Conservation (phyloP, 148 eudicot genomes). For the Camellia sinensis region DNA sequence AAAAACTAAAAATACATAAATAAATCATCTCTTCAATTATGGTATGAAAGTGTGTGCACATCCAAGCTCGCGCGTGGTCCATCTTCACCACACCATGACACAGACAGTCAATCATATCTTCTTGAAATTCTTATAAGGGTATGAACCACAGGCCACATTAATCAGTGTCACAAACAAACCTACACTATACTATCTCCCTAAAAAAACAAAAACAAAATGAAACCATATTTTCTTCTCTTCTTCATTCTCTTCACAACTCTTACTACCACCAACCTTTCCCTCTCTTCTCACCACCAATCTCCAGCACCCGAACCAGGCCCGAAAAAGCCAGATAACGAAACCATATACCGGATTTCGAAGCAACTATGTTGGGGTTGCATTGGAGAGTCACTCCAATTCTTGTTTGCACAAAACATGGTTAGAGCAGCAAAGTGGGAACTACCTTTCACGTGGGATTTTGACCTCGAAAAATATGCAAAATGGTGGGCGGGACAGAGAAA, state of each 20-base stretch:
- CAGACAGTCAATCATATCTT: constrained; percentile 1
- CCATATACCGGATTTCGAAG: constrained; percentile 53
- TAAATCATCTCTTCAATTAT: not conserved
- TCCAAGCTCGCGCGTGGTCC: not conserved
- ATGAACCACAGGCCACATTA: constrained; percentile 6
- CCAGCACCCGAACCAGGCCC: constrained; percentile 1
- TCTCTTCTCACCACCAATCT: constrained; percentile 11
- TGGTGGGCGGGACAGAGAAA: constrained; percentile 74
- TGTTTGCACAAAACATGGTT: constrained; percentile 59
- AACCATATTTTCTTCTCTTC: constrained; percentile 6
- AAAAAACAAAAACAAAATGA: constrained; percentile 13
- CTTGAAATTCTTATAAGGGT: not conserved
- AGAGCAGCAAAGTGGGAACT: constrained; percentile 62
- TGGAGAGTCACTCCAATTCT: constrained; percentile 54
- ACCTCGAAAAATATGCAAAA: constrained; percentile 57
- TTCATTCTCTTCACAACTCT: constrained; percentile 1
- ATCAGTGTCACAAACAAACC: not conserved
- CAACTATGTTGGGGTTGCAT: constrained; percentile 67
- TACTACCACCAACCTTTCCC: not conserved
- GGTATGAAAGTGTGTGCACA: not conserved
- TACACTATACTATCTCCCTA: not conserved
- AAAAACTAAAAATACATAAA: not conserved
- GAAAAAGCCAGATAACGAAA: constrained; percentile 35
- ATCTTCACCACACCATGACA: not conserved
- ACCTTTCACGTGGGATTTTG: constrained; percentile 56